Evolutionary conservation across 257 asterid genomes (phyloP).

Genomic region (Solanum megistacrolobum): DNA sequence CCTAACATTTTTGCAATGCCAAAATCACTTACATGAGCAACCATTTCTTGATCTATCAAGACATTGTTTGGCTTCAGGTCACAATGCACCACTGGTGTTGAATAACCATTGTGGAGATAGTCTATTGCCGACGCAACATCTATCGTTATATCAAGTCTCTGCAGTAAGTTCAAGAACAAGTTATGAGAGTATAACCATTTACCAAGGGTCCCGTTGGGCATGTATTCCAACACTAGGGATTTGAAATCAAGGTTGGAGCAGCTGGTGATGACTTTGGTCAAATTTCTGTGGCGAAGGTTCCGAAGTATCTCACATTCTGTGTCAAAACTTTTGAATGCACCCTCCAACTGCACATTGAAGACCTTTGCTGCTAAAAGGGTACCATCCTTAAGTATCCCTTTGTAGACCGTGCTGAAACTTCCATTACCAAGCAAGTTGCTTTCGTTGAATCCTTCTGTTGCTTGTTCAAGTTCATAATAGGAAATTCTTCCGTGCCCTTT

Average conservation of each 20-base stretch:
- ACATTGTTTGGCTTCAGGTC: background rate
- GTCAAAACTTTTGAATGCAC: background rate
- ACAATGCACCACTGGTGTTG: background rate
- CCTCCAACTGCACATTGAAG: background rate
- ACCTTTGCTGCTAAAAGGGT: background rate
- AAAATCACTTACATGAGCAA: background rate
- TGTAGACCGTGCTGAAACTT: background rate
- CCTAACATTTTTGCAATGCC: background rate
- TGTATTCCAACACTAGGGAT: background rate
- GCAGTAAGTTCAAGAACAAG: background rate
- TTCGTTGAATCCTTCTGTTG: background rate
- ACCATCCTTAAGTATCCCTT: conserved; percentile 1
- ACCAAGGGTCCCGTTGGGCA: background rate
- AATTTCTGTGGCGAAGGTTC: background rate
- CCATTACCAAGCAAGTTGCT: background rate
- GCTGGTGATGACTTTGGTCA: background rate
- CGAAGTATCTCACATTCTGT: background rate
- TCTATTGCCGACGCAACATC: background rate
- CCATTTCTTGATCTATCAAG: background rate
- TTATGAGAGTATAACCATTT: background rate
- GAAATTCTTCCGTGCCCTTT: background rate
- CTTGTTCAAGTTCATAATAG: background rate
- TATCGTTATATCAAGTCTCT: background rate
- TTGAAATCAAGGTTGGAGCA: background rate
- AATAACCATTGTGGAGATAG: background rate